Evolutionary conservation across 352 stramenopile genomes (phyloP).

Genomic region (Pythium grandisporangium): DNA sequence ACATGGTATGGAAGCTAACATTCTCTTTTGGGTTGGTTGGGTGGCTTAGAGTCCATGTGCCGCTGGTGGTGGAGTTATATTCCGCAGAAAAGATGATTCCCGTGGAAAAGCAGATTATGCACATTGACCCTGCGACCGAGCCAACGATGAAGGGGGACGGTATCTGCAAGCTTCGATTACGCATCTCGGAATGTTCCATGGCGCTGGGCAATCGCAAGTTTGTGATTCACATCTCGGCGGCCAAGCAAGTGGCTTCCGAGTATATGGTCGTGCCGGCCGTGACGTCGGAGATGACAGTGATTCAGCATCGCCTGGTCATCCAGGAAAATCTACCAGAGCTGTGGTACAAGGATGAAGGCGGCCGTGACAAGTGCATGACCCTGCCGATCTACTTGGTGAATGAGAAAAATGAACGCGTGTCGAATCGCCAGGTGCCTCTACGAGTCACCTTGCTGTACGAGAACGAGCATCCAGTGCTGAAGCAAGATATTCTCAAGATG

Average conservation of each 20-base stretch:
- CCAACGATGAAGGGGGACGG: constrained; percentile 74
- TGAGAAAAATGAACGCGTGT: constrained; percentile 68
- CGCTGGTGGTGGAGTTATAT: constrained; percentile 77
- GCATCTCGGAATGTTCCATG: constrained; percentile 81
- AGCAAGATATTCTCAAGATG: constrained; percentile 94
- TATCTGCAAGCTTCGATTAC: constrained; percentile 75
- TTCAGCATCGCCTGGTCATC: constrained; percentile 77
- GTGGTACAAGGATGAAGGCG: constrained; percentile 84
- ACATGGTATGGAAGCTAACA: no score
- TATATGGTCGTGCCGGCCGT: constrained; percentile 56
- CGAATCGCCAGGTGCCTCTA: constrained; percentile 64
- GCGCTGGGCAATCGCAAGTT: constrained; percentile 83
- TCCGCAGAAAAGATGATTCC: constrained; percentile 76
- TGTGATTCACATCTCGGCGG: constrained; percentile 65
- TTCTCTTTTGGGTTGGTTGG: no score
- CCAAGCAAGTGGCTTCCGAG: constrained; percentile 31
- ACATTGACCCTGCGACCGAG: constrained; percentile 72
- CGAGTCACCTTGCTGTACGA: constrained; percentile 82
- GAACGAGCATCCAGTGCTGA: constrained; percentile 85
- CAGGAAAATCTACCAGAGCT: constrained; percentile 77
- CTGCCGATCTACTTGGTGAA: constrained; percentile 73
- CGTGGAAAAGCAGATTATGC: constrained; percentile 69
- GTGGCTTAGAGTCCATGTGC: constrained; percentile 44
- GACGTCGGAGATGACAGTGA: constrained; percentile 76
- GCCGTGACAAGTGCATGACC: constrained; percentile 81